Evolutionary conservation across 129 eudicot species (phyloP), one percentile per base, ranked within the genome.

Genomic region (Ambrosia artemisiifolia): DNA sequence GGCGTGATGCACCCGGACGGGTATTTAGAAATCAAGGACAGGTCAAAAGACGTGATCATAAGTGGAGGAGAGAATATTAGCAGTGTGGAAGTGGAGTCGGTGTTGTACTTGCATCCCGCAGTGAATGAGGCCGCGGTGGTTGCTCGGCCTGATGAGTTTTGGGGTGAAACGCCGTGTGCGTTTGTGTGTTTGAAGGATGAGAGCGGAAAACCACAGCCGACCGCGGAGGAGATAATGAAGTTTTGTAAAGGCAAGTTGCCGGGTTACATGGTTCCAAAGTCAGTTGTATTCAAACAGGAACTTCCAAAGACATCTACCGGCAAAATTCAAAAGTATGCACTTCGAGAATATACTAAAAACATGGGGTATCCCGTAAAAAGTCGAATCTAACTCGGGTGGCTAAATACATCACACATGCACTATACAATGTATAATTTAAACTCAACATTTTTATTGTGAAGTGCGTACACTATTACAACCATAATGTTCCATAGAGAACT

Each of bases 111-210:
- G 62, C 91, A 88, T 59, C 96, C 92, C 2, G 82, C 81, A 59
- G 81, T 88, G 9, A 77, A 88, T 12, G 97, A 91, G 88, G 97
- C 87, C 2, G 88, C 92, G 0, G 97, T 91, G 54, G 97, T 91
- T 72, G 96, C 92, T 5, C 70, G 87, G 18, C 95, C 96, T 1
- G 95, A 91, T 64, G 85, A 78, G 66, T 82, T 74, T 24, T 91
- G 97, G 97, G 96, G 97, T 0, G 97, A 91, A 66, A 88, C 92
- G n/a, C 96, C 95, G 49, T 91, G 97, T 72, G 97, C 96, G 6
- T 88, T 91, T 70, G 87, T 91, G 78, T 88, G 90, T 72, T 13
- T 91, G 68, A 85, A 80, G 72, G 76, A 42, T 2, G 84, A 35
- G 50, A 14, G 14, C 0, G 60, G 49, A 36, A 51, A 50, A 48